phyloP scores from a whole-genome alignment of 768 basidiomycete genomes.

The Phylloporus arenicola region DNA sequence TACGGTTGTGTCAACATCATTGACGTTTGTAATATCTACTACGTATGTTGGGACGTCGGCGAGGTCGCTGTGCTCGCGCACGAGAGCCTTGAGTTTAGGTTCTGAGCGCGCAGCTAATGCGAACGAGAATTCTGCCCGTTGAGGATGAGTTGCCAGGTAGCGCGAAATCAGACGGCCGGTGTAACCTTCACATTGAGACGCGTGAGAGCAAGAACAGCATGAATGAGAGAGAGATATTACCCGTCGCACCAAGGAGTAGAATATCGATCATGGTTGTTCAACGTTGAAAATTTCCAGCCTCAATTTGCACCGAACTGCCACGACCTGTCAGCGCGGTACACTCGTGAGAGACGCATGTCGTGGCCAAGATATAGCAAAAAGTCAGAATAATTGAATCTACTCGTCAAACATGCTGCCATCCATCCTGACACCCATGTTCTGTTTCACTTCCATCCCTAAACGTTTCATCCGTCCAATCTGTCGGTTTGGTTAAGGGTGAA shows the following conservation, averaged over 20 bases:
- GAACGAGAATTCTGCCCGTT: constrained; percentile 56
- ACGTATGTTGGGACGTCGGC: constrained; percentile 42
- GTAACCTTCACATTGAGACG: constrained; percentile 40
- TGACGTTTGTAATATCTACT: constrained; percentile 53
- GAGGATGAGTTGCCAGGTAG: constrained; percentile 63
- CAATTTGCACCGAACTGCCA: background rate
- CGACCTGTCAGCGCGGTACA: background rate
- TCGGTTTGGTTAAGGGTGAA: background rate
- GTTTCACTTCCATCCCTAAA: constrained; percentile 83
- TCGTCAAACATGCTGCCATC: constrained; percentile 62
- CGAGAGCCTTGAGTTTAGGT: constrained; percentile 51
- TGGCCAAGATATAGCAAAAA: background rate
- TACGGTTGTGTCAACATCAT: constrained; percentile 54
- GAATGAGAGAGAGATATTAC: constrained; percentile 22
- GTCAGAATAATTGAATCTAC: constrained; percentile 6
- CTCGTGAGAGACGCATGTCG: constrained; percentile 15
- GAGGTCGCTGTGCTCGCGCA: constrained; percentile 39
- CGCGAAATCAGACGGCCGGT: constrained; percentile 64
- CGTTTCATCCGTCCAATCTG: constrained; percentile 80
- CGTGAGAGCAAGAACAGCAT: constrained; percentile 9
- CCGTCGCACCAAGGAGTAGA: constrained; percentile 67
- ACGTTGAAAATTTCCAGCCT: constrained; percentile 8
- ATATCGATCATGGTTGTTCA: constrained; percentile 44
- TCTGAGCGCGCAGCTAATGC: constrained; percentile 66
- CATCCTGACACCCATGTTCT: constrained; percentile 84